Conservation (phyloP, 257 asterid genomes). For the Nicotiana undulata region DNA sequence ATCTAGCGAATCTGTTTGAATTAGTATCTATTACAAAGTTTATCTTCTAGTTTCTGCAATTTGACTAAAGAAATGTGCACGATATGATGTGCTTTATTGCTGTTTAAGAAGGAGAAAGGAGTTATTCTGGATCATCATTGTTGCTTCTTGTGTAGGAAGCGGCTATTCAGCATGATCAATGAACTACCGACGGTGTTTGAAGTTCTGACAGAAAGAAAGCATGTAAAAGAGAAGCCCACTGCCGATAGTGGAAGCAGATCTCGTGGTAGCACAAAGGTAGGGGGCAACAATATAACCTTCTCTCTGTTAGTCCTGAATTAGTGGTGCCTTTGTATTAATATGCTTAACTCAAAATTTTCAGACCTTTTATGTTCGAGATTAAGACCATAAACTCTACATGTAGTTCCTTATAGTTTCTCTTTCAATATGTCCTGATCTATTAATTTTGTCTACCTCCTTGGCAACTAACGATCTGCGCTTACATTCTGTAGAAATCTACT, state of each 20-base stretch:
- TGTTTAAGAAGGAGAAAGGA: not conserved
- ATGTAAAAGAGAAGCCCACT: constrained; percentile 74
- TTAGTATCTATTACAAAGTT: not conserved
- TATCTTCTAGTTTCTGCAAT: not conserved
- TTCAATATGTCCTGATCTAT: not conserved
- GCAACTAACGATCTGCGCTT: not conserved
- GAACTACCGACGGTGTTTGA: constrained; percentile 80
- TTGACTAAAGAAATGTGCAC: not conserved
- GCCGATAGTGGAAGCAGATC: constrained; percentile 88
- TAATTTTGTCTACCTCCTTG: not conserved
- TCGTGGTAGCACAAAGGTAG: constrained; percentile 80
- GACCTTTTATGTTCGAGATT: not conserved
- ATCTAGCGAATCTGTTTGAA: not conserved
- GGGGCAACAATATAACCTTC: not conserved
- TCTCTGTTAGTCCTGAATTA: not conserved
- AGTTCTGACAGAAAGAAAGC: constrained; percentile 74
- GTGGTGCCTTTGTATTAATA: not conserved
- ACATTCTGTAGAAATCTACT: constrained; percentile 38
- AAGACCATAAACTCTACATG: not conserved
- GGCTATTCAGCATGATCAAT: constrained; percentile 78
- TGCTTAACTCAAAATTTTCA: not conserved
- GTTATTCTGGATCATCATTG: not conserved
- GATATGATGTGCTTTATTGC: not conserved
- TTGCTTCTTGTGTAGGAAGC: constrained; percentile 49
- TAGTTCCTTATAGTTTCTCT: not conserved